phyloP scores from a whole-genome alignment of 148 eudicot genomes.

The Rhododendron williamsianum region DNA sequence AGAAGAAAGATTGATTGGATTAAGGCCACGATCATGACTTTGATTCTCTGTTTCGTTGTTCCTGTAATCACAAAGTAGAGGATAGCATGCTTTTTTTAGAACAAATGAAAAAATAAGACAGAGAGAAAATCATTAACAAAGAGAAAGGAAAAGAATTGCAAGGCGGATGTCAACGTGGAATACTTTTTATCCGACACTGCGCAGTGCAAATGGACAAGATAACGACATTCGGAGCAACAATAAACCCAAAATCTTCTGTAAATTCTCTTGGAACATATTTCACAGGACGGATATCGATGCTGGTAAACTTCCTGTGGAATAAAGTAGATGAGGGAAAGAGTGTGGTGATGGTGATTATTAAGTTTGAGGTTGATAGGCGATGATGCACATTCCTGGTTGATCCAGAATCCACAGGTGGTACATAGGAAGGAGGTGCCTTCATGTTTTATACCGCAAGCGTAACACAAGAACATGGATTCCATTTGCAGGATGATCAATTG shows the following conservation, averaged over 20 bases:
- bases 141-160: background rate
- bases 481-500: background rate
- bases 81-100: background rate
- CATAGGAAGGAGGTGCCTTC: background rate
- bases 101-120: background rate
- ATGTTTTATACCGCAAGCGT: background rate
- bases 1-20: too few relatives aligned
- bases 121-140: background rate
- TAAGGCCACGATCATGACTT: too few relatives aligned
- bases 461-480: background rate
- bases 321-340: background rate
- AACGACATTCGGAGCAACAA: too few relatives aligned
- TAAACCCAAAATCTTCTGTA: too few relatives aligned
- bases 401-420: background rate
- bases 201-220: too few relatives aligned
- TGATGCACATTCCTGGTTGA: background rate
- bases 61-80: background rate
- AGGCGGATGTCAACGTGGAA: background rate
- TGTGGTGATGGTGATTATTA: background rate
- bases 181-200: too few relatives aligned
- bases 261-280: too few relatives aligned
- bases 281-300: too few relatives aligned
- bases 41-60: too few relatives aligned
- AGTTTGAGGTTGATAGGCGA: background rate
- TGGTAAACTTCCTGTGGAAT: too few relatives aligned